Base-by-base conservation (phyloP, 2,329 filamentous ascomycete genomes). In the Fusarium incarnatum region DNA sequence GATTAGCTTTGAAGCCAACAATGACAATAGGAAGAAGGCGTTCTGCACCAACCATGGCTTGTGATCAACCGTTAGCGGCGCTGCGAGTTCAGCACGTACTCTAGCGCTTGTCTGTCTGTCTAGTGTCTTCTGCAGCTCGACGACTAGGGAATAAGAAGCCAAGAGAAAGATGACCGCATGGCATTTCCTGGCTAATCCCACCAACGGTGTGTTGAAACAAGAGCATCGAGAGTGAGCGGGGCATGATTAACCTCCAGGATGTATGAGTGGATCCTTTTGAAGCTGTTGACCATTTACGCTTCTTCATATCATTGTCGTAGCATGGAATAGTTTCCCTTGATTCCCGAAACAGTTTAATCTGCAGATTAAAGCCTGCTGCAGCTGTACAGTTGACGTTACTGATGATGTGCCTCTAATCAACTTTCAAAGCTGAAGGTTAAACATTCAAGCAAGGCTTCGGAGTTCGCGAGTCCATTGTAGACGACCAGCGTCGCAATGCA, bases 21-120 rank as follows among this genome's bases (percentile, higher is more conserved):
- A 62, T 67, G 65, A 65, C 68, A 70, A 70, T 70, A 70, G 58
- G 54, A 55, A 68, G 49, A 68, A 42, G 63, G 59, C 55, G 25
- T 68, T 71, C 68, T 68, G 41, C 68, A 68, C 68, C 63, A 52
- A 68, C 63, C 30, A 63, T 71, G 59, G 55, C 67, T 71, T 46
- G 40, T 22, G 56, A 64, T 60, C 52, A 65, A 61, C 56, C 25
- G 52, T 57, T 71, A 64, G 59, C 59, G 45, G 42, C 42, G 48
- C 60, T 42, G 16, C 32, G 32, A 37, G 22, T 25, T 18, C 47
- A 53, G 34, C 20, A 42, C 34, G 34, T 41, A 40, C 30, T 41
- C 20, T 27, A 27, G 20, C 27, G 16, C 34, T 25, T 56, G 30
- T 60, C 49, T 46, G 34, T 18, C 18, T 34, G 44, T 48, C 44